Conservation (phyloP, 805 yeast genomes). For the Ogataea pignaliae region DNA sequence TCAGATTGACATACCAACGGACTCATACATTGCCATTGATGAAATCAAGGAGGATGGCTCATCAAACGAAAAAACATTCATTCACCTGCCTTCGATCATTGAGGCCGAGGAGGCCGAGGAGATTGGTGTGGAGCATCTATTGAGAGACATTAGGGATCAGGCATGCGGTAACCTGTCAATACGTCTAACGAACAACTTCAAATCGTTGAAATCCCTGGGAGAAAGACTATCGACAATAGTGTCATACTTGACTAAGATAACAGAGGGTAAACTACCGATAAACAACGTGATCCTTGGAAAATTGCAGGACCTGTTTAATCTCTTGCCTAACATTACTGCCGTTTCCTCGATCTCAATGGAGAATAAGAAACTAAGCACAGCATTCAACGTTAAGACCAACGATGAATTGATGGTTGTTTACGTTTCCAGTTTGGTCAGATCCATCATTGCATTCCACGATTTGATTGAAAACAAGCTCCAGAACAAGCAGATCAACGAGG, state of each 20-base stretch:
- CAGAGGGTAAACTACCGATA: slow-evolving; percentile 68
- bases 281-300: slow-evolving; percentile 89
- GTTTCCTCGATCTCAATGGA: slow-evolving; percentile 30
- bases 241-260: slow-evolving; percentile 69
- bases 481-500: slow-evolving; percentile 48
- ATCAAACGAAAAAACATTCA: slow-evolving; percentile 85
- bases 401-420: slow-evolving; percentile 95
- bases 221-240: slow-evolving; percentile 76
- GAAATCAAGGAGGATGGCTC: slow-evolving; percentile 96
- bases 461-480: slow-evolving; percentile 93
- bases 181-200: slow-evolving; percentile 82
- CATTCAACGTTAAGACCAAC: slow-evolving; percentile 89
- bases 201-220: slow-evolving; percentile 81
- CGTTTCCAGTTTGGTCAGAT: slow-evolving; percentile 82
- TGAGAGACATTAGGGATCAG: slow-evolving; percentile 92
- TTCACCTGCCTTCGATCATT: slow-evolving; percentile 86
- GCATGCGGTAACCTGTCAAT: slow-evolving; percentile 92
- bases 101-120: slow-evolving; percentile 99
- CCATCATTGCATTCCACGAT: slow-evolving; percentile 95
- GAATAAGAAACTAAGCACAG: slow-evolving; percentile 46
- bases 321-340: slow-evolving; percentile 66
- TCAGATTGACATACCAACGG: slow-evolving; percentile 88
- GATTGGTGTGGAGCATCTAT: slow-evolving; percentile 94
- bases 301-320: slow-evolving; percentile 89
- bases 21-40: slow-evolving; percentile 89